Evolutionary conservation across 306 rosid species (phyloP).

Genomic region (Arachis stenosperma): DNA sequence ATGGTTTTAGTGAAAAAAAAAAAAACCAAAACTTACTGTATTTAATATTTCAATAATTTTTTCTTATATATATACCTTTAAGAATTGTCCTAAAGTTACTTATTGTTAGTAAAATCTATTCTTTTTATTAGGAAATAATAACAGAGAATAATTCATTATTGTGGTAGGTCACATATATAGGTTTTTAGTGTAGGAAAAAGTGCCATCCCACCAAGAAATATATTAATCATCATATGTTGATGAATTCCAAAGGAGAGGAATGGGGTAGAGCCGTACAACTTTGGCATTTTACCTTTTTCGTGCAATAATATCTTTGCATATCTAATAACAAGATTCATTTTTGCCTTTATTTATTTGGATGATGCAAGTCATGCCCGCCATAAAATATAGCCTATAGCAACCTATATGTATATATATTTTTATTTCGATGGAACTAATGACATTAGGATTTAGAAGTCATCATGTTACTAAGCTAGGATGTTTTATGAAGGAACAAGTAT

Average conservation of each 20-base stretch:
- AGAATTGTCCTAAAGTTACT: too few species aligned
- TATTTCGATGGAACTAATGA: too few species aligned
- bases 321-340: conserved; percentile 44
- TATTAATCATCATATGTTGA: conserved; percentile 7
- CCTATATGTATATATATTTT: not conserved
- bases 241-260: conserved; percentile 40
- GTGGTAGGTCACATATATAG: conserved; percentile 5
- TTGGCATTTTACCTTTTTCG: conserved; percentile 38
- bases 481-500: too few species aligned
- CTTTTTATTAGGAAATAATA: too few species aligned
- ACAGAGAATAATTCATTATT: too few species aligned
- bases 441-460: too few species aligned
- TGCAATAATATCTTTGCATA: conserved; percentile 34
- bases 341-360: conserved; percentile 28
- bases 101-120: too few species aligned
- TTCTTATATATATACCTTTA: too few species aligned
- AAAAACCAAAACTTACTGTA: too few species aligned
- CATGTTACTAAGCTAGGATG: too few species aligned
- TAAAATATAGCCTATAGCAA: conserved; percentile 15
- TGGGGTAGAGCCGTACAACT: conserved; percentile 46
- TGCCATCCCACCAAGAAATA: conserved; percentile 37
- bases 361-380: conserved; percentile 14
- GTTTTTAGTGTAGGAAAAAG: conserved; percentile 28
- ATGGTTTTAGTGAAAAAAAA: too few species aligned
- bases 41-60: too few species aligned